Base-by-base conservation (phyloP, 768 basidiomycete genomes). In the Boletus edulis region DNA sequence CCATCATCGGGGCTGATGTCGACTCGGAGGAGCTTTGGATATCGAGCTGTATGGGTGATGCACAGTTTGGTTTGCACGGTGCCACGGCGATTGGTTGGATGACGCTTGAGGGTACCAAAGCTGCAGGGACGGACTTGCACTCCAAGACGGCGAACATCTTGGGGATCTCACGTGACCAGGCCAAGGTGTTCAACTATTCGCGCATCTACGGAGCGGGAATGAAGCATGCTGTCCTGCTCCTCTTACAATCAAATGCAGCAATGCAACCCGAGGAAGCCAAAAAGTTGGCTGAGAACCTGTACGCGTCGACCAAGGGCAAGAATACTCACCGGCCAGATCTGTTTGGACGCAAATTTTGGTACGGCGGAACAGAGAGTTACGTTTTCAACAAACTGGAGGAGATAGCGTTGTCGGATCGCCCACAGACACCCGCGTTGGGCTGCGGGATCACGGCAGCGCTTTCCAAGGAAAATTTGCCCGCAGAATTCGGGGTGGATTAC, bases 11-110 rank as follows among this genome's bases (percentile, higher is more conserved):
- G 5, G 97, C 97, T 0, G 97, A 99, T 69, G 97, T 99, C 22
- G 97, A 99, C 71, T 96, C 94, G 45, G 96, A 98, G 73, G 97
- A 99, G 71, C 77, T 99, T 22, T 98, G 97, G 97, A 98, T 98
- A 60, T 96, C 95, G 18, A 94, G 91, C 64, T 92, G 93, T 56
- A 96, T 98, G 92, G 96, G 96, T 1, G 97, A 98, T 66, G 91
- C 94, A 0, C 96, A 99, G 71, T 97, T 99, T 69, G 97, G 96
- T 10, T 69, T 96, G 54, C 95, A 99, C 62, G 96, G 96, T 12
- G 93, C 94, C 12, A 95, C 94, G 3, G 94, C 96, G 2, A 85
- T 99, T 41, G 96, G 97, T 4, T 98, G 96, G 96, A 98, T 99
- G 96, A 98, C 95, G 15, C 81, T 99, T 29, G 97, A 98, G 70